These are phyloP conservation scores for Salix viminalis DNA, from an alignment of 345 rosid species.

Conservation along the genomic window DNA sequence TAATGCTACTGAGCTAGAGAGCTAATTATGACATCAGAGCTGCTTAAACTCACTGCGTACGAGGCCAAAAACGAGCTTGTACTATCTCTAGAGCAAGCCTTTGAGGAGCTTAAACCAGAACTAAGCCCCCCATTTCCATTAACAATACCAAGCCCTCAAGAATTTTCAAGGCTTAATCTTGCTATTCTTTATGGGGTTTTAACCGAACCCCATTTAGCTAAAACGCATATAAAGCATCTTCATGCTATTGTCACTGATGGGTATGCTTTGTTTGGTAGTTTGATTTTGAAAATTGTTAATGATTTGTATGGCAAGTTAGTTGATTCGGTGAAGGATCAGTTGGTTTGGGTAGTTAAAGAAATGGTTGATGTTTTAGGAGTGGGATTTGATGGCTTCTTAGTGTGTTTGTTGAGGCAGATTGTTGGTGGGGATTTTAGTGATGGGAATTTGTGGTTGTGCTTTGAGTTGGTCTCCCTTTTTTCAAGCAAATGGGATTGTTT, in stretches of 20 bases:
- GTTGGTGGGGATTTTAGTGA: constrained; percentile 68
- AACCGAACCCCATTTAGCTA: constrained; percentile 41
- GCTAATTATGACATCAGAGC: constrained; percentile 33
- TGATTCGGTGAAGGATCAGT: constrained; percentile 49
- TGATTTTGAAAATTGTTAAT: constrained; percentile 37
- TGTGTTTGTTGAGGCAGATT: constrained; percentile 52
- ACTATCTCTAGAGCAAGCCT: constrained; percentile 58
- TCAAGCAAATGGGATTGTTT: constrained; percentile 48
- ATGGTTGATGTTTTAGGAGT: constrained; percentile 61
- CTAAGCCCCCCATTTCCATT: constrained; percentile 63
- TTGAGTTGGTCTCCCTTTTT: constrained; percentile 51
- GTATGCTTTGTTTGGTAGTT: constrained; percentile 49
- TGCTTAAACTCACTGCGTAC: constrained; percentile 33
- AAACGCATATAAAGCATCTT: constrained; percentile 52
- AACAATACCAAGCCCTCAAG: constrained; percentile 44
- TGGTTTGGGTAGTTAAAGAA: constrained; percentile 60
- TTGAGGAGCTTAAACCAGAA: constrained; percentile 36
- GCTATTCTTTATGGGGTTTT: constrained; percentile 65
- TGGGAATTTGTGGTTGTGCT: constrained; percentile 72
- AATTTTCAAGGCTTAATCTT: constrained; percentile 47
- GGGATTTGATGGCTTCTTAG: constrained; percentile 49
- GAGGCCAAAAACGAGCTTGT: constrained; percentile 57
- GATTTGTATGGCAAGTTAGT: constrained; percentile 57
- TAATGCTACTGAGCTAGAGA: neutral
- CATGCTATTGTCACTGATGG: constrained; percentile 74